Conservation (phyloP, 192 early-diverging fungal genomes). For the Phlyctochytrium arcticum region DNA sequence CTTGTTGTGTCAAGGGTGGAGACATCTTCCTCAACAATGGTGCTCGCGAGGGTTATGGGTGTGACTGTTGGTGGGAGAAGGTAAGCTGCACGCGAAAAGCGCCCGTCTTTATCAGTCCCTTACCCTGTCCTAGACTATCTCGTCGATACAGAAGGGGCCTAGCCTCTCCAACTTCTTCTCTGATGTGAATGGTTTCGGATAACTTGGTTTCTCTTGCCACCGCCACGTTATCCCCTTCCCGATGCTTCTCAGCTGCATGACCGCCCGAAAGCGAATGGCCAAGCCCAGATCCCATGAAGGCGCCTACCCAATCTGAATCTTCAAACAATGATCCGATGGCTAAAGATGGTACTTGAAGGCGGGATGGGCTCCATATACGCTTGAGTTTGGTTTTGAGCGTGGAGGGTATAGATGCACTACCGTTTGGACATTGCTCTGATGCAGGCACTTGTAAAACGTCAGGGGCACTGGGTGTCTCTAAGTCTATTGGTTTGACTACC, state of each 20-base stretch:
- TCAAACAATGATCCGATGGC: slow-evolving; percentile 15
- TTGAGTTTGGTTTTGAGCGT: too few relatives aligned
- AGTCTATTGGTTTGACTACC: too few relatives aligned
- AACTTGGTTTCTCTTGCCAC: too few relatives aligned
- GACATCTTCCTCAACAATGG: not conserved
- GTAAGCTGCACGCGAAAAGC: not conserved
- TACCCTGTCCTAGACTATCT: not conserved
- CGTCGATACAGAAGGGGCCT: not conserved
- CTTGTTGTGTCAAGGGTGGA: too few relatives aligned
- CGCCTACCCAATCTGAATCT: slow-evolving; percentile 12
- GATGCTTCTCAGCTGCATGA: too few relatives aligned
- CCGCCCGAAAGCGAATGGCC: not conserved
- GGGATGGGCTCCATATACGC: slow-evolving; percentile 16
- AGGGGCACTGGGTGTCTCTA: too few relatives aligned
- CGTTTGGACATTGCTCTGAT: too few relatives aligned
- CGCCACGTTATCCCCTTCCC: too few relatives aligned
- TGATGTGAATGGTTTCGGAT: too few relatives aligned
- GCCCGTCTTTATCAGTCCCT: not conserved
- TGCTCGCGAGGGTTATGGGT: not conserved
- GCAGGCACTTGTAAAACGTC: too few relatives aligned
- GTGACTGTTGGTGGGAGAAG: not conserved
- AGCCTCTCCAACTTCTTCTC: not conserved
- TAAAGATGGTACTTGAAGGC: slow-evolving; percentile 3
- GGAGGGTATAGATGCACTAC: too few relatives aligned
- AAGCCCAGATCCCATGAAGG: slow-evolving; percentile 8